These are phyloP conservation scores for Boletus tomentosulus DNA, from an alignment of 768 basidiomycete genomes.

Conservation along the genomic window DNA sequence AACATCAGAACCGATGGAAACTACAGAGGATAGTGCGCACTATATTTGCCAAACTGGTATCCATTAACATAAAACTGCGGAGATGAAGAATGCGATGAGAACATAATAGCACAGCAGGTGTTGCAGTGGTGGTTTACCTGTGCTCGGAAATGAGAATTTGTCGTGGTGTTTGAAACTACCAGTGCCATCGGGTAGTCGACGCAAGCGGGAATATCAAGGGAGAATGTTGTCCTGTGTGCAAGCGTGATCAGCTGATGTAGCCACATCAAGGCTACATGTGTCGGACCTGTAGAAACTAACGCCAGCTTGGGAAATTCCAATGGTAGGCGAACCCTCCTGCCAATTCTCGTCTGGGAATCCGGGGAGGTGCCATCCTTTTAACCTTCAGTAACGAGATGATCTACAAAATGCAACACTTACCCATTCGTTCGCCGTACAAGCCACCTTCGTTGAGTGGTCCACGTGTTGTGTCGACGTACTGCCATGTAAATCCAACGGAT, in stretches of 20 bases:
- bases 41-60: constrained; percentile 26
- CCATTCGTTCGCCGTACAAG: constrained; percentile 51
- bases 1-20: neutral
- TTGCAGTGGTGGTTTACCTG: constrained; percentile 11
- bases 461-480: constrained; percentile 47
- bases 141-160: constrained; percentile 39
- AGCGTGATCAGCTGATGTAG: neutral
- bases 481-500: neutral
- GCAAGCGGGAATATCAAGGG: constrained; percentile 40
- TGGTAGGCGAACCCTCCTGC: constrained; percentile 39
- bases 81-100: neutral
- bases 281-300: constrained; percentile 46
- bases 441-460: constrained; percentile 60
- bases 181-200: constrained; percentile 48
- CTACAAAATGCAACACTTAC: neutral
- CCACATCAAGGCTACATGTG: neutral
- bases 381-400: constrained; percentile 2
- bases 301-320: constrained; percentile 40
- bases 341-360: constrained; percentile 47
- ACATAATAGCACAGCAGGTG: neutral
- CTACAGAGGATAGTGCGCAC: constrained; percentile 1
- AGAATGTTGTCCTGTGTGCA: constrained; percentile 31
- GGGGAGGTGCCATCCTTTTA: constrained; percentile 51
- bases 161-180: constrained; percentile 40
- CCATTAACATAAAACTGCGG: constrained; percentile 25